Evolutionary conservation across 495 filamentous ascomycete species (phyloP).

Genomic region (Pseudomonodictys pantanalensis): DNA sequence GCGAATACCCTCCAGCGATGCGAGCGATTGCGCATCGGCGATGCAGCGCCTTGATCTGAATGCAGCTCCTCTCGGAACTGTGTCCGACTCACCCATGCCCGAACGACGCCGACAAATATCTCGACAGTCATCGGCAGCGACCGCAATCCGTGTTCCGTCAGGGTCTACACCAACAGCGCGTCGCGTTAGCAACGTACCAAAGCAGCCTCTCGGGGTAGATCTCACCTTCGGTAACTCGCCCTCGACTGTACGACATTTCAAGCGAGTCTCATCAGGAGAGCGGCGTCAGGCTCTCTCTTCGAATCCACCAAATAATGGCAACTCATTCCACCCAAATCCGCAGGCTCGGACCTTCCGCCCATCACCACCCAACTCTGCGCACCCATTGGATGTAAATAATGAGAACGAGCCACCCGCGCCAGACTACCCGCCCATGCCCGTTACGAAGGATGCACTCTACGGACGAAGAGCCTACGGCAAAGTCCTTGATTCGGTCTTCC

Average conservation of each 20-base stretch:
- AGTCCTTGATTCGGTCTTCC: constrained; percentile 73
- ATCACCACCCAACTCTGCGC: constrained; percentile 26
- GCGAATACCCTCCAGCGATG: constrained; percentile 42
- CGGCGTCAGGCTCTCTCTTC: constrained; percentile 34
- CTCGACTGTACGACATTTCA: constrained; percentile 85
- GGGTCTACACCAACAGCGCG: constrained; percentile 40
- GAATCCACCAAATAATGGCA: constrained; percentile 34
- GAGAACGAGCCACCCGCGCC: constrained; percentile 31
- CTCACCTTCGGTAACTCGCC: constrained; percentile 87
- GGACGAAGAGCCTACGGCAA: constrained; percentile 77
- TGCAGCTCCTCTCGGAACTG: constrained; percentile 35
- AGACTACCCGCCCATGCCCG: constrained; percentile 13
- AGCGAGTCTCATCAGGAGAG: constrained; percentile 71
- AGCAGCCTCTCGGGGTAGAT: constrained; percentile 76
- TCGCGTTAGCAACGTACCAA: constrained; percentile 49
- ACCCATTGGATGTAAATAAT: constrained; percentile 24
- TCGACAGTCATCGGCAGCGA: constrained; percentile 22
- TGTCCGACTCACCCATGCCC: constrained; percentile 8
- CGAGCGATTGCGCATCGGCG: constrained; percentile 47
- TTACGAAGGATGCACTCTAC: constrained; percentile 69
- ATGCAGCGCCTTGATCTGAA: constrained; percentile 61
- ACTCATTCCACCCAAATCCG: constrained; percentile 32
- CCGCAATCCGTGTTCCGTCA: constrained; percentile 36
- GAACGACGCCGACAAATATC: constrained; percentile 13
- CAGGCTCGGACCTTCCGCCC: constrained; percentile 31